These are phyloP conservation scores for Sindora glabra DNA, from an alignment of 306 rosid species.

Conservation along the genomic window DNA sequence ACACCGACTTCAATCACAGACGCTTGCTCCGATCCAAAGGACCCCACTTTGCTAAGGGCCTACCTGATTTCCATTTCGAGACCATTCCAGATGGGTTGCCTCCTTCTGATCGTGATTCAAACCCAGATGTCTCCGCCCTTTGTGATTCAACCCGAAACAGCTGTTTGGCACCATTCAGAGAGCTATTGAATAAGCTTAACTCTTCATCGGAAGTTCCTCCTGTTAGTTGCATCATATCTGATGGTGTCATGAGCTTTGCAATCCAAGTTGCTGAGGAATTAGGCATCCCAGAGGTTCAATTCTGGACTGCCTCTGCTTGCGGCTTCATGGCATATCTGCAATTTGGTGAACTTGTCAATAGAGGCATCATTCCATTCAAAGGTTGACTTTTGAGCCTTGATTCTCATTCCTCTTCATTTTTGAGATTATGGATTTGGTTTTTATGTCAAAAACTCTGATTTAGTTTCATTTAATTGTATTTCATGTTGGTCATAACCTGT, in stretches of 20 bases:
- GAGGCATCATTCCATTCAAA: conserved; percentile 33
- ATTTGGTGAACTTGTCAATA: conserved; percentile 12
- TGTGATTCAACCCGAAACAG: conserved; percentile 23
- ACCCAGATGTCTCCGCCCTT: conserved; percentile 15
- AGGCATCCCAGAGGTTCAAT: conserved; percentile 25
- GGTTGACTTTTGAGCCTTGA: neutral
- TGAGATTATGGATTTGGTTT: too few relatives aligned
- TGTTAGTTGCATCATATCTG: conserved; percentile 25
- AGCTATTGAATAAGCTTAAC: conserved; percentile 14
- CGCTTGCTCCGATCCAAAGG: conserved; percentile 15
- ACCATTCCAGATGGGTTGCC: conserved; percentile 25
- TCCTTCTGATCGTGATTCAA: neutral
- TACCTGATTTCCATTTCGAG: conserved; percentile 12
- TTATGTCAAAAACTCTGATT: neutral
- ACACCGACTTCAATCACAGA: conserved; percentile 13
- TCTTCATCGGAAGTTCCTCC: conserved; percentile 9
- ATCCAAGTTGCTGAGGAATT: conserved; percentile 18
- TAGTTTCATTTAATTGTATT: too few relatives aligned
- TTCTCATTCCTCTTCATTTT: neutral
- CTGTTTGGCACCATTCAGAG: conserved; percentile 16
- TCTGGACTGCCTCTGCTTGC: conserved; percentile 39
- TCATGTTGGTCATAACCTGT: too few relatives aligned
- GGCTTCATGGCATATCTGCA: conserved; percentile 28
- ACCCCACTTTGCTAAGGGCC: neutral
- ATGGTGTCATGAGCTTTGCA: conserved; percentile 26